Base-by-base conservation (phyloP, 495 filamentous ascomycete species). In the Bryoglossum gracile region DNA sequence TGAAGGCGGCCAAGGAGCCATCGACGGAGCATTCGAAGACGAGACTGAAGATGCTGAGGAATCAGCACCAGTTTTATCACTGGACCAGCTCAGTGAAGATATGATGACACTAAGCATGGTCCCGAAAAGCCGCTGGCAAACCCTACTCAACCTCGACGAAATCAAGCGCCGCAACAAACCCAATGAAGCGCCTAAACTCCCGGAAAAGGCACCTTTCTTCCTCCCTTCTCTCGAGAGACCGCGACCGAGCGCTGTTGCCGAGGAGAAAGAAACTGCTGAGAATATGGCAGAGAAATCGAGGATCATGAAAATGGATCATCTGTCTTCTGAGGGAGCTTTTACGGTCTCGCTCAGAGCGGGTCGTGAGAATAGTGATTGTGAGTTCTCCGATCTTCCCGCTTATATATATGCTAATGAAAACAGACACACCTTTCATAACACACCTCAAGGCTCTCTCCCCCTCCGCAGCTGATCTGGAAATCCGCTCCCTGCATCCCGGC, bases 151-250 rank as follows among this genome's bases (percentile, higher is more conserved):
- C 57, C 76, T 99, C 4, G 90, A 97, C 58, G 66, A 84, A 33
- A 92, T 99, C 62, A 87, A 82, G 64, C 70, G 84, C 66, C 87
- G 92, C 44, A 99, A 99, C 68, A 95, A 90, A 65, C 94, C 92
- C 4, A 90, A 80, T 55, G 87, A 94, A 66, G 75, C 89, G 0
- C 89, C 89, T 21, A 95, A 97, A 69, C 75, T 79, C 2, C 92
- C 94, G 3, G 85, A 95, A 61, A 95, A 92, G 60, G 89, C 92
- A 0, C 92, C 92, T 1, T 99, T 99, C 69, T 99, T 97, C 71
- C 72, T 99, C 11, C 87, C 89, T 9, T 83, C 87, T 1, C 66
- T 86, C 9, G 66, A 70, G 3, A 70, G 67, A 8, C 55, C 67
- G 4, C 55, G 64, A 23, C 41, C 61, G 9, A 39, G 56, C 9